Percentiles rank a stretch among this genome's conserved stretches.
These are phyloP conservation scores for Populus simonii DNA, from an alignment of 345 rosid genomes.

Conservation along the genomic window DNA sequence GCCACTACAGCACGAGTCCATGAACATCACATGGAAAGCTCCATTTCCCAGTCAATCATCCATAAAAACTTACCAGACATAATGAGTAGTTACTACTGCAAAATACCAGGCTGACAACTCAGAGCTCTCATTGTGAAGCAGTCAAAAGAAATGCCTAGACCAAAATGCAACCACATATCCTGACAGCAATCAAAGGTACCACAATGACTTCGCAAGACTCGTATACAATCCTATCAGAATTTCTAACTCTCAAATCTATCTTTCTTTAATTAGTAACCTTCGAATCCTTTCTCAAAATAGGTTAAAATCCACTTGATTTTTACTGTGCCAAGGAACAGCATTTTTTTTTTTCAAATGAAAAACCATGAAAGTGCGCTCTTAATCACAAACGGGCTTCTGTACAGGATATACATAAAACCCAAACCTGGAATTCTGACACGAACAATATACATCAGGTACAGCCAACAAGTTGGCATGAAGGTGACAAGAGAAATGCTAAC, in stretches of 20 bases:
- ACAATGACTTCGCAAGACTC: not conserved
- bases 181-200: not conserved
- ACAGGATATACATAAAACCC: slow-evolving; percentile 35
- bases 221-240: not conserved
- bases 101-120: not conserved
- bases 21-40: not conserved
- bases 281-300: not conserved
- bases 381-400: slow-evolving; percentile 19
- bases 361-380: not conserved
- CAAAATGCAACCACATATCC: not conserved
- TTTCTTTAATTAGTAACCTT: not conserved
- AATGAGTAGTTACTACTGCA: not conserved
- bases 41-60: not conserved
- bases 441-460: slow-evolving; percentile 23
- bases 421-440: slow-evolving; percentile 21
- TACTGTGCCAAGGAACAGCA: not conserved
- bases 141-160: not conserved
- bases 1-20: not conserved
- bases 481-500: slow-evolving; percentile 20
- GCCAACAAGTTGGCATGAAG: slow-evolving; percentile 7
- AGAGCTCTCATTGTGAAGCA: no score
- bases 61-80: not conserved
- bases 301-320: not conserved
- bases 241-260: not conserved
- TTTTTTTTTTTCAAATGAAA: not conserved